Percentiles rank a stretch among this genome's conserved stretches.
phyloP scores from a whole-genome alignment of 192 early-diverging fungal species.

The Dissophora ornata region DNA sequence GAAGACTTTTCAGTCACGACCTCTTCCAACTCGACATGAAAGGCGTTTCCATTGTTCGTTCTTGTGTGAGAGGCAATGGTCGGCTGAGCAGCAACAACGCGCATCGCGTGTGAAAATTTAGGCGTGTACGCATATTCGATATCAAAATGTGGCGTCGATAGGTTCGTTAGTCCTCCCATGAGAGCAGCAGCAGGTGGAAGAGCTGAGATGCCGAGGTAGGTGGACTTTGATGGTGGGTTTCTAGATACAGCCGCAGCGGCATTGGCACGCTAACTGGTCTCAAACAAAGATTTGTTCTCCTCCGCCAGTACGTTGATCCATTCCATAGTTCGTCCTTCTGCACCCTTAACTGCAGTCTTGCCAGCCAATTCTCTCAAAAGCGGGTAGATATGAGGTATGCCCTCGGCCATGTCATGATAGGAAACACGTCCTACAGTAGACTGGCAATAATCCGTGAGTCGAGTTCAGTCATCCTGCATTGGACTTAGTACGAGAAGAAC shows the following conservation, averaged over 20 bases:
- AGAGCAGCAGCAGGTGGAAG: not conserved
- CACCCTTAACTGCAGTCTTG: slow-evolving; percentile 50
- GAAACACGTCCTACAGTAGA: slow-evolving; percentile 35
- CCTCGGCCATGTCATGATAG: slow-evolving; percentile 51
- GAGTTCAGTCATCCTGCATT: slow-evolving; percentile 41
- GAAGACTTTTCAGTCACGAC: slow-evolving; percentile 33
- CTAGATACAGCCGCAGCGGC: slow-evolving; percentile 19
- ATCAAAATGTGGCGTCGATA: slow-evolving; percentile 15
- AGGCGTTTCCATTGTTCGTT: not conserved
- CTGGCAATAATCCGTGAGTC: slow-evolving; percentile 37
- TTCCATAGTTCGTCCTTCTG: slow-evolving; percentile 45
- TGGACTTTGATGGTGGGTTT: not conserved
- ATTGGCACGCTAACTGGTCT: slow-evolving; percentile 31
- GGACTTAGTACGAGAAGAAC: too few relatives aligned
- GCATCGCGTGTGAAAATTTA: slow-evolving; percentile 33
- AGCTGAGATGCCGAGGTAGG: not conserved
- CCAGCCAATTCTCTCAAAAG: slow-evolving; percentile 34
- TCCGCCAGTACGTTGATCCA: slow-evolving; percentile 52
- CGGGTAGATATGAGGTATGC: slow-evolving; percentile 41
- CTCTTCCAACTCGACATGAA: slow-evolving; percentile 19
- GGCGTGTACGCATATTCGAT: slow-evolving; percentile 22
- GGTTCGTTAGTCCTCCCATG: not conserved
- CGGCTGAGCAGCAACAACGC: slow-evolving; percentile 33
- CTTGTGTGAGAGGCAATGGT: slow-evolving; percentile 8
- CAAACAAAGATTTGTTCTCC: slow-evolving; percentile 51